phyloP scores from a whole-genome alignment of 345 rosid genomes.

The Ricinus communis region DNA sequence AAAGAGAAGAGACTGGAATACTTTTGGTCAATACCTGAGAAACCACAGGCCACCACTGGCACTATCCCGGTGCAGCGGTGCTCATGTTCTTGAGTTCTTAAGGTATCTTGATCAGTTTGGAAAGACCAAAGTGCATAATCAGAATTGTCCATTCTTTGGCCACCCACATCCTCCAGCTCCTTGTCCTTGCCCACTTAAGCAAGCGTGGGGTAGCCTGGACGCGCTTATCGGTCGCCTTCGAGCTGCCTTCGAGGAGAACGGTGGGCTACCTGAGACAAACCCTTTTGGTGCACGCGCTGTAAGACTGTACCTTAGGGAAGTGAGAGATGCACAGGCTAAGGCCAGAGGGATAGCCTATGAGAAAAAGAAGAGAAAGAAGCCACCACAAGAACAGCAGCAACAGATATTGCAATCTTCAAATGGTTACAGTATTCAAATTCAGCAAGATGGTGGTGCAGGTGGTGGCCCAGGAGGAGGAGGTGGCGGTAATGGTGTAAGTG shows the following conservation, averaged over 20 bases:
- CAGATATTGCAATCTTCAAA: slow-evolving; percentile 2
- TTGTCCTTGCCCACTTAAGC: slow-evolving; percentile 93
- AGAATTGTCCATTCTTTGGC: slow-evolving; percentile 82
- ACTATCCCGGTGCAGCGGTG: slow-evolving; percentile 86
- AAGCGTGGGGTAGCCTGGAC: slow-evolving; percentile 98
- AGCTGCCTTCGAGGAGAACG: slow-evolving; percentile 92
- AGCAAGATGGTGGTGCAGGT: not conserved
- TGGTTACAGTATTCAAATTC: not conserved
- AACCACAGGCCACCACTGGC: slow-evolving; percentile 92
- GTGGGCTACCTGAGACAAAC: slow-evolving; percentile 87
- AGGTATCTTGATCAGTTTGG: slow-evolving; percentile 94
- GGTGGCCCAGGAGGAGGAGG: not conserved
- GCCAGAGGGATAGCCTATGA: slow-evolving; percentile 96
- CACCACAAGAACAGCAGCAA: slow-evolving; percentile 41
- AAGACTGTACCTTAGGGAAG: slow-evolving; percentile 85
- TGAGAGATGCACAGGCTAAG: slow-evolving; percentile 79
- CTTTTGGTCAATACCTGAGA: slow-evolving; percentile 87
- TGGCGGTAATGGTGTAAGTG: no score
- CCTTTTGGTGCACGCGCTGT: slow-evolving; percentile 95
- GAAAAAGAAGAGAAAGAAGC: slow-evolving; percentile 82
- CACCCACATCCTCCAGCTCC: slow-evolving; percentile 97
- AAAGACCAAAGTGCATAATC: slow-evolving; percentile 85
- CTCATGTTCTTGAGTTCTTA: slow-evolving; percentile 91
- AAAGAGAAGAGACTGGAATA: slow-evolving; percentile 94
- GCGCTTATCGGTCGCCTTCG: slow-evolving; percentile 94